These are phyloP conservation scores for Pestalotiopsis sp. DNA, from an alignment of 2,329 filamentous ascomycete species.

Conservation along the genomic window DNA sequence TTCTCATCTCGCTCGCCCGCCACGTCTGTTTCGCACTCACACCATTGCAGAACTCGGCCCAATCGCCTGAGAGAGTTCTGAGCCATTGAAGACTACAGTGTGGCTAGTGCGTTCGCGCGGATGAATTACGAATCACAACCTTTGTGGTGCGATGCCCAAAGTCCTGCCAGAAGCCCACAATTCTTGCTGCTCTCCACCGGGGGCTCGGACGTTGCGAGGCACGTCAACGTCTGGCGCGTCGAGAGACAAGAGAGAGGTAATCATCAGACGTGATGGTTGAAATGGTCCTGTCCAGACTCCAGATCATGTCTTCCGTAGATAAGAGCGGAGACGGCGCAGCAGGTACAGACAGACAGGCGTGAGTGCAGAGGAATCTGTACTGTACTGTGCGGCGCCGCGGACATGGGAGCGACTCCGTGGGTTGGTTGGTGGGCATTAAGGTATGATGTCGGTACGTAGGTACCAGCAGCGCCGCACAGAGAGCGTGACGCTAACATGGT, in stretches of 20 bases:
- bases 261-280: background rate
- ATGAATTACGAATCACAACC: conserved; percentile 22
- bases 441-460: too few relatives aligned
- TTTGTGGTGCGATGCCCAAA: conserved; percentile 16
- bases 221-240: conserved; percentile 22
- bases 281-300: conserved; percentile 21
- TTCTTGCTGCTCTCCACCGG: background rate
- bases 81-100: conserved; percentile 24
- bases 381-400: conserved; percentile 1
- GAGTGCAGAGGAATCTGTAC: conserved; percentile 9
- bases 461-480: background rate
- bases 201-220: conserved; percentile 25
- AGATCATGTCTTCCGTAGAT: conserved; percentile 19
- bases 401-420: background rate
- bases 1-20: conserved; percentile 11
- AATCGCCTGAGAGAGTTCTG: conserved; percentile 16
- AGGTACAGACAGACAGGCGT: background rate
- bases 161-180: conserved; percentile 18
- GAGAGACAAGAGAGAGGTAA: conserved; percentile 6
- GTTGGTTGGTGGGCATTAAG: too few relatives aligned
- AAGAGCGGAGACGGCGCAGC: conserved; percentile 1
- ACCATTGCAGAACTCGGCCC: conserved; percentile 17
- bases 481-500: conserved; percentile 22
- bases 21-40: conserved; percentile 23
- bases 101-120: conserved; percentile 21